Base-by-base conservation (phyloP, 441 rosid species). In the Eutrema salsugineum region DNA sequence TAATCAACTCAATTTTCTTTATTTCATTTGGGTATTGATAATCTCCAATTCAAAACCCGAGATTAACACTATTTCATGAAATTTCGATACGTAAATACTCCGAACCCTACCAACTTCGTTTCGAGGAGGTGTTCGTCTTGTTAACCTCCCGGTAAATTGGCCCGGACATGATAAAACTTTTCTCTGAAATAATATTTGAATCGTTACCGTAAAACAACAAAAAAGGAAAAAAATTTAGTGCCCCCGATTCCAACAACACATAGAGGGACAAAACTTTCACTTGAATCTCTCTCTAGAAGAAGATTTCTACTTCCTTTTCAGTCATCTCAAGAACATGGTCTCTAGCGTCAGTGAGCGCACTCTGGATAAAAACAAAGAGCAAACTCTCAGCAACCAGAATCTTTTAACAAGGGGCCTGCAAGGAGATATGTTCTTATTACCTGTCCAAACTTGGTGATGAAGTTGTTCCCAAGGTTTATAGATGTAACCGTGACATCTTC, bases 261-360 rank as follows among this genome's bases (percentile, higher is more conserved):
- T 53, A n/a, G 54, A 30, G 49, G 14, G 33, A 42, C 54, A 51
- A 51, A 4, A 53, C 48, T 67, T 24, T 24, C 48, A 43, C 35
- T 60, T 75, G 50, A 43, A 35, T 50, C 79, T 75, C 54, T 74
- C 54, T 53, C 71, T 49, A 91, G 85, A 91, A 90, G 75, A 86
- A 84, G 60, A 94, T 94, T 71, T 79, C 84, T 76, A 94, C 87
- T 87, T 91, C 96, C 75, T 85, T 90, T 73, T 88, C 97, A 74
- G 78, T 91, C 97, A 91, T 91, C 89, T 94, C 97, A 53, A 75
- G 87, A 56, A 94, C 97, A 74, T 91, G 96, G 77, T 94, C 99
- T 78, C 84, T 90, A 66, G 97, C 99, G 72, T 88, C 95, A 17
- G 85, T 78, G 19, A 94, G 89, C 5, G 97, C 97, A 79, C 95